phyloP scores from a whole-genome alignment of 2,329 filamentous ascomycete genomes.

The Epichloe scottii region DNA sequence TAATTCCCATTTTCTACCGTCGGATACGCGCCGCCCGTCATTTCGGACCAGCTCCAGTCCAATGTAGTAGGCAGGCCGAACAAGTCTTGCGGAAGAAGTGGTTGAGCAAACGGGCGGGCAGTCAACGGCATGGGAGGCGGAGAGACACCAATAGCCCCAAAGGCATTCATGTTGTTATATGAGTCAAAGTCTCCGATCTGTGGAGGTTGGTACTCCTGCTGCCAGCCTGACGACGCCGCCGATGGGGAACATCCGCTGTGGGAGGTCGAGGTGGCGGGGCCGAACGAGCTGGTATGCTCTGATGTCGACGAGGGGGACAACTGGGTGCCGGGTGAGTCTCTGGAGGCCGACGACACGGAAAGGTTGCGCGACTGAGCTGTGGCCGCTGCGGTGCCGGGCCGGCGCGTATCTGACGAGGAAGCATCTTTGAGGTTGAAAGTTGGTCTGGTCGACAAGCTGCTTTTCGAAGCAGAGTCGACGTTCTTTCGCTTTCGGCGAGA shows the following conservation, averaged over 20 bases:
- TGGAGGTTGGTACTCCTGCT: slow-evolving; percentile 29
- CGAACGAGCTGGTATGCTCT: slow-evolving; percentile 14
- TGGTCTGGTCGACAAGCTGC: slow-evolving; percentile 3
- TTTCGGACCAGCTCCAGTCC: slow-evolving; percentile 72
- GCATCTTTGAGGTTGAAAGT: background rate
- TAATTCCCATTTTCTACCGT: slow-evolving; percentile 51
- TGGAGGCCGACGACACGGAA: slow-evolving; percentile 1
- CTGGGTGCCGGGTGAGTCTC: slow-evolving; percentile 10
- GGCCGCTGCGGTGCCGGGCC: slow-evolving; percentile 1
- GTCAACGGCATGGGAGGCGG: slow-evolving; percentile 5
- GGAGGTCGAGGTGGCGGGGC: slow-evolving; percentile 10
- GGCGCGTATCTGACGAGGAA: slow-evolving; percentile 3
- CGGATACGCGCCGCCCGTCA: slow-evolving; percentile 52
- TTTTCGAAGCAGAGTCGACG: slow-evolving; percentile 29
- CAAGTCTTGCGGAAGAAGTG: slow-evolving; percentile 81
- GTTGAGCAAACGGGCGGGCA: slow-evolving; percentile 55
- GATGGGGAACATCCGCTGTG: slow-evolving; percentile 32
- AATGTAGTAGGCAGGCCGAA: slow-evolving; percentile 95
- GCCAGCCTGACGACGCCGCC: slow-evolving; percentile 32
- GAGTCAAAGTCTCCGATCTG: slow-evolving; percentile 28
- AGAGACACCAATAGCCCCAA: slow-evolving; percentile 20
- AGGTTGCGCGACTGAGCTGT: slow-evolving; percentile 3
- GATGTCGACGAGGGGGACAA: slow-evolving; percentile 17
- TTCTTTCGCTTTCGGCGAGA: slow-evolving; percentile 77
- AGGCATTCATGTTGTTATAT: slow-evolving; percentile 34